These are phyloP conservation scores for Apiotrichum montevideense DNA, from an alignment of 1,284 basidiomycete genomes.

Conservation along the genomic window DNA sequence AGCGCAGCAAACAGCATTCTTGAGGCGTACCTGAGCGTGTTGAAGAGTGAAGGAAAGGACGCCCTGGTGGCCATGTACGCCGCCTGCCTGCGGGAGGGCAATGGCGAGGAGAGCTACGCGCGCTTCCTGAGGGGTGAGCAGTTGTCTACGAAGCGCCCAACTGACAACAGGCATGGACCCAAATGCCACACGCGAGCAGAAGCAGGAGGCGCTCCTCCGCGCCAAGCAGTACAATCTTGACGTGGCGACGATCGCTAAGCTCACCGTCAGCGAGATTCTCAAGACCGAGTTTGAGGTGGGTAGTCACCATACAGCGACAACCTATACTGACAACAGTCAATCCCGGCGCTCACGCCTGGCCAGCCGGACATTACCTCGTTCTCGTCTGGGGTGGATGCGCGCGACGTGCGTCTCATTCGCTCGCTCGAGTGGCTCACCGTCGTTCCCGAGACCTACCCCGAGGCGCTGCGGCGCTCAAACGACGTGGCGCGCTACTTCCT, in stretches of 20 bases:
- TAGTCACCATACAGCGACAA: not conserved
- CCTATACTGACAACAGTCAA: conserved; percentile 15
- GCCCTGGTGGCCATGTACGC: conserved; percentile 91
- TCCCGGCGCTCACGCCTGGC: conserved; percentile 27
- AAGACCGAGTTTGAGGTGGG: conserved; percentile 66
- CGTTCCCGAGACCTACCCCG: conserved; percentile 62
- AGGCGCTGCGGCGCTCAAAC: conserved; percentile 76
- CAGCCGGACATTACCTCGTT: conserved; percentile 55
- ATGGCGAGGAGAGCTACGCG: conserved; percentile 87
- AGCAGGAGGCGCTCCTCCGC: conserved; percentile 65
- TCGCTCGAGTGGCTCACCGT: conserved; percentile 93
- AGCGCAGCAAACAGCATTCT: conserved; percentile 73
- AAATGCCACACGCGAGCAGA: conserved; percentile 60
- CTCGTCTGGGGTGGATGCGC: conserved; percentile 32
- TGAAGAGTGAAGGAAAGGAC: conserved; percentile 77
- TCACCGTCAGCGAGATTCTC: conserved; percentile 68
- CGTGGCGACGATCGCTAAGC: conserved; percentile 69
- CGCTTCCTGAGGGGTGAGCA: conserved; percentile 62
- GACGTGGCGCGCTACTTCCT: conserved; percentile 81
- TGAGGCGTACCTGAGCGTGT: conserved; percentile 78
- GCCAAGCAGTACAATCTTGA: conserved; percentile 81
- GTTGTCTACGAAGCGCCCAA: too few relatives aligned
- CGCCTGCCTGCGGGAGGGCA: conserved; percentile 74
- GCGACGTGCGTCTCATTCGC: conserved; percentile 66
- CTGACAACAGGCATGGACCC: conserved; percentile 55